Evolutionary conservation across 1,139 yeast genomes (phyloP).

Genomic region (Candida frijolesensis): DNA sequence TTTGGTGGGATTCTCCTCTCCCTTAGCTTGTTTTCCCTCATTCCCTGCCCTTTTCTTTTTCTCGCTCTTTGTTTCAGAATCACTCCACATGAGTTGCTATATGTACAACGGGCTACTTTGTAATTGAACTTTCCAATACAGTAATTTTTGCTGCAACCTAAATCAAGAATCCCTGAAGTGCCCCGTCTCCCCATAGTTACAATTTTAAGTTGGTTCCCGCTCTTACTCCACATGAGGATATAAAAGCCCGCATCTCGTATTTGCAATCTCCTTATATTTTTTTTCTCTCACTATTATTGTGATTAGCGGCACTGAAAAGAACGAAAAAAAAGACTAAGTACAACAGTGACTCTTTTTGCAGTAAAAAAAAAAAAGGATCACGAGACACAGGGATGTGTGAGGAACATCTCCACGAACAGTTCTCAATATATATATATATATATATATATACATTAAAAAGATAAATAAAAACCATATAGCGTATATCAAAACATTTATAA

Average conservation of each 20-base stretch:
- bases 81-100: neutral
- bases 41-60: neutral
- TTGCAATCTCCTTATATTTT: neutral
- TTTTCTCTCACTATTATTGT: too few species aligned
- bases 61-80: neutral
- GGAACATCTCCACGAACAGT: neutral
- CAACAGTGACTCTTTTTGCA: neutral
- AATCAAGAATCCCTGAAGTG: too few species aligned
- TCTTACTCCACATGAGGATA: neutral
- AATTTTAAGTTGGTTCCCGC: too few species aligned
- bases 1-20: neutral
- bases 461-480: neutral
- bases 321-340: too few species aligned
- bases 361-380: neutral
- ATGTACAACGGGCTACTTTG: too few species aligned
- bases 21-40: neutral
- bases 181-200: too few species aligned
- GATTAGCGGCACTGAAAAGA: too few species aligned
- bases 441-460: neutral
- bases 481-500: neutral
- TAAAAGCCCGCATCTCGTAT: neutral
- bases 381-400: neutral
- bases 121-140: too few species aligned
- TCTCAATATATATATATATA: neutral
- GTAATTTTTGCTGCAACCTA: too few species aligned